Evolutionary conservation across 1,284 basidiomycete genomes (phyloP).

Genomic region (Lentinula novae-zelandiae): DNA sequence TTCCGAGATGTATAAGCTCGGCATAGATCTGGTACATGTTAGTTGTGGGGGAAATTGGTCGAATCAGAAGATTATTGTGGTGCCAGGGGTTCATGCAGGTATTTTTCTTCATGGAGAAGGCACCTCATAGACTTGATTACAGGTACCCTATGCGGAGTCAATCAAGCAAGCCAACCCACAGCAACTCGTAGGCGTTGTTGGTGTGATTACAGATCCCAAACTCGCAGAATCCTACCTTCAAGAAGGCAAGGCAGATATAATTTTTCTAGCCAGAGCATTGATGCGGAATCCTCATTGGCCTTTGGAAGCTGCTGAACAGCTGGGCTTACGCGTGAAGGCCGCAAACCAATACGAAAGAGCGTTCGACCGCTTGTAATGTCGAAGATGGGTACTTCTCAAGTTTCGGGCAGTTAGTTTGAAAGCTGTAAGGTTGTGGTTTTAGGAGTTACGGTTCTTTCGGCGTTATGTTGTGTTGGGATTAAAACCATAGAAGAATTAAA

Average conservation of each 20-base stretch:
- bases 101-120: neutral
- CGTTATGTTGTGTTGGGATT: no score
- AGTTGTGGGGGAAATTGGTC: slow-evolving; percentile 68
- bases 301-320: slow-evolving; percentile 48
- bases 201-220: slow-evolving; percentile 62
- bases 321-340: slow-evolving; percentile 57
- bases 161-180: slow-evolving; percentile 54
- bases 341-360: slow-evolving; percentile 66
- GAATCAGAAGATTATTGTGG: slow-evolving; percentile 54
- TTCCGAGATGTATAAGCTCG: slow-evolving; percentile 53
- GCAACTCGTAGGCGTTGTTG: slow-evolving; percentile 64
- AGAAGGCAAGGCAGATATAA: slow-evolving; percentile 63
- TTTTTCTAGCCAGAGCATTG: slow-evolving; percentile 67
- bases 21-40: slow-evolving; percentile 72
- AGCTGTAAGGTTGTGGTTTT: no score
- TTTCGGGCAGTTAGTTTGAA: neutral
- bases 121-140: neutral
- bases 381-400: neutral
- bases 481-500: no score
- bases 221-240: slow-evolving; percentile 68
- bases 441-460: no score
- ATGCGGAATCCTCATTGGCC: slow-evolving; percentile 58
- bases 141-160: slow-evolving; percentile 70
- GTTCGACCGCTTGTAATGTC: slow-evolving; percentile 21
- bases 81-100: slow-evolving; percentile 63